phyloP scores from a whole-genome alignment of 2,329 filamentous ascomycete genomes.

The Chrysoporthe austroafricana region DNA sequence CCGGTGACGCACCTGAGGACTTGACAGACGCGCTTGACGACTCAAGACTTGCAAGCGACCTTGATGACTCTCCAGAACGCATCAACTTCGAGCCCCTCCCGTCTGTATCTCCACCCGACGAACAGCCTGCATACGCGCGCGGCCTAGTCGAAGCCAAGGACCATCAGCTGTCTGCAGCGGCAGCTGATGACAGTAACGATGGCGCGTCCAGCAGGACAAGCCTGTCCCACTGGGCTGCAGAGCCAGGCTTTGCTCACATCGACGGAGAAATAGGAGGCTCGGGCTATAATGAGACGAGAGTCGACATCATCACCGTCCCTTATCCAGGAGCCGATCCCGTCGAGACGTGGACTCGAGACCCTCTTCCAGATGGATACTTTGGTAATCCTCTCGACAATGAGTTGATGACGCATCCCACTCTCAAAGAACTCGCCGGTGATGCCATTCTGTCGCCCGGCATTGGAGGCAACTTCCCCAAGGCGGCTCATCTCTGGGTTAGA shows the following conservation, averaged over 20 bases:
- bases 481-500: constrained; percentile 53
- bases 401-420: constrained; percentile 34
- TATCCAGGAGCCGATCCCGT: constrained; percentile 57
- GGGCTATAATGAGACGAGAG: constrained; percentile 56
- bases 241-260: constrained; percentile 46
- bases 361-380: constrained; percentile 52
- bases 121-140: constrained; percentile 3
- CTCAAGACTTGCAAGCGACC: constrained; percentile 17
- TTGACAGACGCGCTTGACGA: constrained; percentile 19
- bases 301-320: constrained; percentile 58
- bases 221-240: constrained; percentile 38
- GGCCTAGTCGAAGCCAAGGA: constrained; percentile 15
- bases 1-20: constrained; percentile 16
- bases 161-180: constrained; percentile 16
- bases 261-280: constrained; percentile 47
- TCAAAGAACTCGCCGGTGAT: constrained; percentile 38
- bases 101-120: constrained; percentile 9
- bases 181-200: constrained; percentile 28
- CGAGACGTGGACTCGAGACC: constrained; percentile 58
- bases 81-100: constrained; percentile 22
- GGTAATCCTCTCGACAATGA: constrained; percentile 39
- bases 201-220: constrained; percentile 33
- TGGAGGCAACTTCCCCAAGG: constrained; percentile 37
- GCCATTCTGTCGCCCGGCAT: constrained; percentile 40
- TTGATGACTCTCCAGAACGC: constrained; percentile 21